Conservation (phyloP, 2,329 filamentous ascomycete species). For the Colletotrichum shisoi region DNA sequence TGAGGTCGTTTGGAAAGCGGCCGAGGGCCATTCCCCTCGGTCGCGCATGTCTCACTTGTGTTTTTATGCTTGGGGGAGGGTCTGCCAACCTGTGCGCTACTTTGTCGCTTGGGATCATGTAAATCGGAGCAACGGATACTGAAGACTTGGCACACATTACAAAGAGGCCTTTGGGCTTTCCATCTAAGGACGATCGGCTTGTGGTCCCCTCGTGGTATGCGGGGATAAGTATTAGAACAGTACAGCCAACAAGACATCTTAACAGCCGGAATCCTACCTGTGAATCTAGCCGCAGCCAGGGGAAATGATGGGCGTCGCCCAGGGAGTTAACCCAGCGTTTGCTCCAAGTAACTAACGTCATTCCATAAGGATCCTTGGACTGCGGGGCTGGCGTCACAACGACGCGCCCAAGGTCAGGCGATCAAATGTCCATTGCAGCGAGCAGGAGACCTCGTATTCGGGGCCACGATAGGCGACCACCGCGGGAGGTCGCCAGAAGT, state of each 20-base stretch:
- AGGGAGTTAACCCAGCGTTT: too few species aligned
- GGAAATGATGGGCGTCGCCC: too few species aligned
- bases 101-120: constrained; percentile 17
- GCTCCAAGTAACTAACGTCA: neutral
- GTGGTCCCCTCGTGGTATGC: neutral
- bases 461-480: neutral
- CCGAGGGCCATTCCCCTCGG: constrained; percentile 6
- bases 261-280: too few species aligned
- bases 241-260: neutral
- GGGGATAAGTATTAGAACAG: too few species aligned
- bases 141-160: constrained; percentile 32
- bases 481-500: neutral
- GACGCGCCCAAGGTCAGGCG: neutral
- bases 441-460: too few species aligned
- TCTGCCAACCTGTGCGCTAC: constrained; percentile 18
- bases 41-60: constrained; percentile 15
- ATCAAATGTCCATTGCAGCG: neutral
- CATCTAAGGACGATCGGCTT: too few species aligned
- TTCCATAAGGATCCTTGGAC: neutral
- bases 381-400: neutral
- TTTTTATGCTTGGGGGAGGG: constrained; percentile 17
- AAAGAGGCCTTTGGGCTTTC: constrained; percentile 26
- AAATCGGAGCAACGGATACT: constrained; percentile 34
- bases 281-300: neutral
- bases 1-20: constrained; percentile 22